Conservation (phyloP, 768 basidiomycete genomes). For the Nidularia sp. region DNA sequence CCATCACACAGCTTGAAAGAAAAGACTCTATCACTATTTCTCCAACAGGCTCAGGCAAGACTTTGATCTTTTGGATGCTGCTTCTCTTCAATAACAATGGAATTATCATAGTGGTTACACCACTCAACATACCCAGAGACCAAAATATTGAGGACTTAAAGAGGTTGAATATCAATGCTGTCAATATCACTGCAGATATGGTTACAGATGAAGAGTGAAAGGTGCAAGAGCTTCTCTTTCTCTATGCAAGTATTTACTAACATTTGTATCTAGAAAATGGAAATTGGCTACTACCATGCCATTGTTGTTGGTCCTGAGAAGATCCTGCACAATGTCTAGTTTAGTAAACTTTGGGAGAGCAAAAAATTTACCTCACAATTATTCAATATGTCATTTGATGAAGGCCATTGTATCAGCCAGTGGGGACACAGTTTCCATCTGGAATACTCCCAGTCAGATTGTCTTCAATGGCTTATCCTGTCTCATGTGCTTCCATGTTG, state of each 20-base stretch:
- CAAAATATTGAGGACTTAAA: conserved; percentile 6
- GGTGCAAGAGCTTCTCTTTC: background rate
- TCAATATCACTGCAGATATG: conserved; percentile 7
- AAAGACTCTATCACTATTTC: conserved; percentile 7
- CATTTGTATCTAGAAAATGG: conserved; percentile 2
- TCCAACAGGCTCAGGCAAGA: conserved; percentile 16
- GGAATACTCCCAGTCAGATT: conserved; percentile 19
- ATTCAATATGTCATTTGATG: conserved; percentile 25
- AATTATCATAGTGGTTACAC: conserved; percentile 12
- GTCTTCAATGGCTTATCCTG: conserved; percentile 7
- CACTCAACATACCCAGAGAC: conserved; percentile 11
- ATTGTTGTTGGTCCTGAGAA: conserved; percentile 11
- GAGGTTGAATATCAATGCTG: conserved; percentile 5
- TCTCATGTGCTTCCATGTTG: conserved; percentile 10
- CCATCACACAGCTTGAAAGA: conserved; percentile 3
- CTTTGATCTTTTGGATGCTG: conserved; percentile 17
- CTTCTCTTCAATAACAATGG: conserved; percentile 9
- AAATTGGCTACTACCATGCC: conserved; percentile 4
- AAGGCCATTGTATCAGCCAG: conserved; percentile 27
- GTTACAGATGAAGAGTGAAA: background rate
- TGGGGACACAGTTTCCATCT: conserved; percentile 25
- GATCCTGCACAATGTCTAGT: conserved; percentile 2
- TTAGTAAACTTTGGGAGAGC: background rate
- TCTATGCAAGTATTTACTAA: background rate
- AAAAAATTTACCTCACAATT: conserved; percentile 14